Conservation (phyloP, 257 asterid genomes). For the Henckelia pumila region DNA sequence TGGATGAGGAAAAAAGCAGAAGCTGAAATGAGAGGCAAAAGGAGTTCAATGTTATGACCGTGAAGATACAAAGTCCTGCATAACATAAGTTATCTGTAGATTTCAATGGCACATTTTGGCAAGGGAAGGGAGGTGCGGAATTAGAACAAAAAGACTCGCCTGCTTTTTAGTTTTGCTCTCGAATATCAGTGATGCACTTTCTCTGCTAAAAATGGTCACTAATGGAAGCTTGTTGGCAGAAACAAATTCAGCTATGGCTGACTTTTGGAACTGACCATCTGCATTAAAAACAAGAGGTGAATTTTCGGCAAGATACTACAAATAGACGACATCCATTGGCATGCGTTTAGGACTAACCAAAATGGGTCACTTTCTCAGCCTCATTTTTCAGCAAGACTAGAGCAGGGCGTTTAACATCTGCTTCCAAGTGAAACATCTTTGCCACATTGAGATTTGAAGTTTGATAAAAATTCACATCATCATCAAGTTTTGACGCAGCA, state of each 20-base stretch:
- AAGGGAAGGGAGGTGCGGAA: not conserved
- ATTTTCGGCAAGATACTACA: constrained; percentile 19
- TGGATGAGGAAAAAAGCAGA: constrained; percentile 75
- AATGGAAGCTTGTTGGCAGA: constrained; percentile 83
- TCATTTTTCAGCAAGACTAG: constrained; percentile 78
- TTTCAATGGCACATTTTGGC: not conserved
- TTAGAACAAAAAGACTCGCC: constrained; percentile 37
- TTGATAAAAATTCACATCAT: constrained; percentile 83
- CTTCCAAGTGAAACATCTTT: constrained; percentile 75
- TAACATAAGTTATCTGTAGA: not conserved
- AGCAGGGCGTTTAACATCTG: constrained; percentile 76
- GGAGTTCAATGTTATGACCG: constrained; percentile 17
- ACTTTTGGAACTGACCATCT: constrained; percentile 73
- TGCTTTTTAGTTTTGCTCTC: constrained; percentile 81
- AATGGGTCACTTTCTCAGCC: constrained; percentile 71
- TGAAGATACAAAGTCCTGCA: not conserved
- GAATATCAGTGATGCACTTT: constrained; percentile 70
- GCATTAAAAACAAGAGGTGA: constrained; percentile 25
- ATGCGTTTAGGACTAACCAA: constrained; percentile 46
- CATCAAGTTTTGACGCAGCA: constrained; percentile 79
- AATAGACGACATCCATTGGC: constrained; percentile 14
- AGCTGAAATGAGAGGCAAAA: constrained; percentile 44
- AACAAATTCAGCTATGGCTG: constrained; percentile 67
- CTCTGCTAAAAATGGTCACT: constrained; percentile 73
- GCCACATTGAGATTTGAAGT: constrained; percentile 69